Evolutionary conservation across 2,329 filamentous ascomycete species (phyloP), one percentile per base, ranked within the genome.

Genomic region (Camptophora hylomeconis): DNA sequence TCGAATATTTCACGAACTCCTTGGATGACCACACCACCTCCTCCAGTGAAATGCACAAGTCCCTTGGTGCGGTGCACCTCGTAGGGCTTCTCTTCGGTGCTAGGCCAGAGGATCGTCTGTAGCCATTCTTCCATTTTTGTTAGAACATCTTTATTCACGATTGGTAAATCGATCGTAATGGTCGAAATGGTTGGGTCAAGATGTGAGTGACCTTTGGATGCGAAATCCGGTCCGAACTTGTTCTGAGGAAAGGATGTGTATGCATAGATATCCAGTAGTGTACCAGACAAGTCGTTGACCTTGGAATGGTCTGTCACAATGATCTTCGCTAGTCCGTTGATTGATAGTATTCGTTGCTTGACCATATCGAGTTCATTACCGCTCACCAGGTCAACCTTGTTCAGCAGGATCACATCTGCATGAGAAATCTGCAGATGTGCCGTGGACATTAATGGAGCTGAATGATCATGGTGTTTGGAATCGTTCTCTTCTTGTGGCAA

Each of bases 361-460:
- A 94, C 80, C 0, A 50, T 55, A n/a, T 70, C 56, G 1, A 95
- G 65, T 45, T 93, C 74, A 5, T 68, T 58, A 2, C 67, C 51
- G 5, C 67, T 71, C 3, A 95, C 84, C 3, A 94, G 63, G 49
- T 98, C 89, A 3, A 76, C 67, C 54, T 98, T 98, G 59, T 98
- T 98, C 44, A 98, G 72, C 20, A 98, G 72, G 24, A 98, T 70
- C 6, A 95, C 83, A 55, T 98, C 89, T 5, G 89, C 89, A 47
- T 98, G 87, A 1, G 84, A 94, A 36, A 98, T 92, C 48, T 98
- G 89, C 26, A 95, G 68, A 53, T 98, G 89, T 1, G 89, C 89
- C 2, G 82, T 93, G 0, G 87, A 94, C 54, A 94, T 70, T 6
- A 84, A 57, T 1, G 80, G 75, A 0, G 77, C 75, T 16, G 72